phyloP scores from a whole-genome alignment of 1,284 basidiomycete genomes.

The Fomes fomentarius region DNA sequence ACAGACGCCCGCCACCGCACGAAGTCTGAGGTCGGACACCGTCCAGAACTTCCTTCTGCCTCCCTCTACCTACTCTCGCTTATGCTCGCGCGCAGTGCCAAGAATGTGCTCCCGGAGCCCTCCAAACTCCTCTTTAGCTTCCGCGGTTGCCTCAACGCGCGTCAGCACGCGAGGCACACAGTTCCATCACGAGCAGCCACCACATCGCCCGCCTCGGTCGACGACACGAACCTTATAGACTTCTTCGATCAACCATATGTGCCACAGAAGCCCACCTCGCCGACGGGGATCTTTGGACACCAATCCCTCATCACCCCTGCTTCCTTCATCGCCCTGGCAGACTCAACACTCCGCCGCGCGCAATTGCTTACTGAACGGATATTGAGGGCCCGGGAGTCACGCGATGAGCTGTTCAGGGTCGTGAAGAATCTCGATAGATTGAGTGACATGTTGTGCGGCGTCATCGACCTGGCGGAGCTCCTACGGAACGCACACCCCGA shows the following conservation, averaged over 20 bases:
- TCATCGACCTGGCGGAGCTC: conserved; percentile 96
- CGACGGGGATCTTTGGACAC: conserved; percentile 79
- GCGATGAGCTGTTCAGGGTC: conserved; percentile 76
- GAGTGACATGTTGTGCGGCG: conserved; percentile 93
- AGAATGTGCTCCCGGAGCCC: conserved; percentile 43
- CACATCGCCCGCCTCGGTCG: conserved; percentile 56
- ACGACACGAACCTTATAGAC: conserved; percentile 67
- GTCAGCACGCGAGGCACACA: conserved; percentile 20
- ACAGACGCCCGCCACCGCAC: conserved; percentile 16
- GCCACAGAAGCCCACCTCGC: conserved; percentile 39
- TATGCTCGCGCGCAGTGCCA: conserved; percentile 58
- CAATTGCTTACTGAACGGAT: conserved; percentile 78
- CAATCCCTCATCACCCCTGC: conserved; percentile 60
- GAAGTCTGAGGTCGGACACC: conserved; percentile 7
- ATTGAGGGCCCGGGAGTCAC: conserved; percentile 63
- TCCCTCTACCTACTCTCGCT: conserved; percentile 24
- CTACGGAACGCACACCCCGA: conserved; percentile 95
- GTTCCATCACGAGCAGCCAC: conserved; percentile 29
- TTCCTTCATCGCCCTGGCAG: conserved; percentile 65
- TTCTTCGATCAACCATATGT: conserved; percentile 69
- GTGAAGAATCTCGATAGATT: conserved; percentile 95
- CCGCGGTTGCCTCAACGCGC: conserved; percentile 45
- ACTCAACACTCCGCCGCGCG: conserved; percentile 75
- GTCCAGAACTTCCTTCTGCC: conserved; percentile 5
- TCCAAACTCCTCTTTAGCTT: conserved; percentile 45